A percentile compares a stretch with the other conserved stretches of the same genome.
Conservation (phyloP, 768 basidiomycete genomes). For the Hydnum rufescens region DNA sequence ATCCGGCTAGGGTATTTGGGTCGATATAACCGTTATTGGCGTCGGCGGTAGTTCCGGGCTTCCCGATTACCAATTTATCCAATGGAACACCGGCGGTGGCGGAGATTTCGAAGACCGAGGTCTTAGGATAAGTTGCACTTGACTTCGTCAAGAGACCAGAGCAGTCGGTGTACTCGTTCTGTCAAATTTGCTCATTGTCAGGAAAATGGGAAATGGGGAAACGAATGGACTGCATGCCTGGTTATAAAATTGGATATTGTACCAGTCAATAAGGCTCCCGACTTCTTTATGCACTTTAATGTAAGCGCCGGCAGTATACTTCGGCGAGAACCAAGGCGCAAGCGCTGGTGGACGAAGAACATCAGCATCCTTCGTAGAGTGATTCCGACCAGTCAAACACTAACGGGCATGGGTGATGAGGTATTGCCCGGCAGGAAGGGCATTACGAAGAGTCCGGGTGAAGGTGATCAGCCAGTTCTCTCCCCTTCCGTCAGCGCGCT, state of each 20-base stretch:
- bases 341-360: constrained; percentile 1
- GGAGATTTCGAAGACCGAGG: constrained; percentile 20
- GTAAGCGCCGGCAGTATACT: constrained; percentile 15
- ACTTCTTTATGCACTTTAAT: constrained; percentile 17
- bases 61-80: constrained; percentile 23
- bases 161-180: background rate
- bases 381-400: background rate
- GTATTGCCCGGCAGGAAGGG: constrained; percentile 1
- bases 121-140: constrained; percentile 13
- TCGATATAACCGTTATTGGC: constrained; percentile 19
- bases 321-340: constrained; percentile 6
- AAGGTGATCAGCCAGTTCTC: constrained; percentile 7
- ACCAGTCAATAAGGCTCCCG: constrained; percentile 19
- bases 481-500: constrained; percentile 2
- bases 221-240: constrained; percentile 1
- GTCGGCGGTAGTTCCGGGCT: constrained; percentile 16
- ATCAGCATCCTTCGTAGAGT: background rate
- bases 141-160: background rate
- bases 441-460: constrained; percentile 3
- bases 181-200: background rate
- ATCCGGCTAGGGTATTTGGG: constrained; percentile 12
- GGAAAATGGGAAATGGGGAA: background rate
- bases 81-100: constrained; percentile 16
- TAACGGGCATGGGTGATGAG: constrained; percentile 5
- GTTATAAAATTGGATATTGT: constrained; percentile 12